Base-by-base conservation (phyloP, 2,329 filamentous ascomycete species). In the Talaromyces sp. region DNA sequence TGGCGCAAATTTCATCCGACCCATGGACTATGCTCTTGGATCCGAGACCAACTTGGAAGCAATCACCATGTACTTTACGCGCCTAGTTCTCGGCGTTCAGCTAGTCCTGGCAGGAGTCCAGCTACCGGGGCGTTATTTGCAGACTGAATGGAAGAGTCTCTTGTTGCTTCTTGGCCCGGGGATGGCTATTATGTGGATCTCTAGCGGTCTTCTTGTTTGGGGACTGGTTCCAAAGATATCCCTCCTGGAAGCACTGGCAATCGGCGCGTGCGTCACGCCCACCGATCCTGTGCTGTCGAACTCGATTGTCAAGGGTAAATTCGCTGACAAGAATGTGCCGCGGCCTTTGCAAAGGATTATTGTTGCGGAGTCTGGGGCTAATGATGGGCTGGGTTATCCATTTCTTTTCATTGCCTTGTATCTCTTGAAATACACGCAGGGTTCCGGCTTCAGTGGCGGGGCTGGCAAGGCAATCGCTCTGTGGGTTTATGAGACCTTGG, bases 281-380 rank as follows among this genome's bases (percentile, higher is more conserved):
- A 96, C 93, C 0, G 93, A 97, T 69, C 93, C 93, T 0, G 87
- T 96, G 1, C 76, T 96, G 42, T 94, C 90, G 16, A 94, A 95
- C 65, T 90, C 90, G 2, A 96, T 96, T 61, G 91, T 96, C 53
- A 96, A 96, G 78, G 92, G 92, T 34, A 93, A 91, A 68, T 97
- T 96, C 71, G 93, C 93, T 0, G 92, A 96, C 70, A 89, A 92
- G 69, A 95, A 96, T 72, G 88, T 96, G 18, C 92, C 93, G 0
- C 88, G 87, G 61, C 85, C 88, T 31, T 79, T 97, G 56, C 92
- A 96, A 78, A 87, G 89, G 65, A 91, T 92, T 67, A 90, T 92
- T 69, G 84, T 90, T 56, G 89, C 87, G 36, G 92, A 97, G 77
- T 92, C 90, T 0, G 93, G 92, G 1, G 90, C 91, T 1, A 96